Evolutionary conservation across 495 filamentous ascomycete species (phyloP).

Genomic region (Penicillium salamii): DNA sequence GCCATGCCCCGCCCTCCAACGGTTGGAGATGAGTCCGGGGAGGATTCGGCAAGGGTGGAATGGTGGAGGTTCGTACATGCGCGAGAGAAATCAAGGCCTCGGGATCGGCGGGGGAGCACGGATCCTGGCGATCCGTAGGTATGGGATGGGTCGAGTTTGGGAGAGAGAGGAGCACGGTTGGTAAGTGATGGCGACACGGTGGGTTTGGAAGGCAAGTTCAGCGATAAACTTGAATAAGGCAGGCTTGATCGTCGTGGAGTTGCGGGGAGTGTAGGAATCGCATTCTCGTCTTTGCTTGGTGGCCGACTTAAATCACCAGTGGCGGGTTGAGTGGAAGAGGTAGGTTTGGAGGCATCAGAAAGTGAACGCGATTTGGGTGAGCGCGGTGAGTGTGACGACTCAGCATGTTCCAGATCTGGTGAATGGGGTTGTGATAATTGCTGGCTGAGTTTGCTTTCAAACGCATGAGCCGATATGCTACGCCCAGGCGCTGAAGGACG

Average conservation of each 20-base stretch:
- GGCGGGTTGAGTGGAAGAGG: slow-evolving; percentile 21
- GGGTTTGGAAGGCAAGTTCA: slow-evolving; percentile 67
- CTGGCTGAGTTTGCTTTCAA: slow-evolving; percentile 44
- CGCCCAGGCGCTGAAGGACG: slow-evolving; percentile 24
- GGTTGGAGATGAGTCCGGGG: slow-evolving; percentile 93
- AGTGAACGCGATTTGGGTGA: slow-evolving; percentile 43
- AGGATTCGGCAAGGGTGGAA: slow-evolving; percentile 85
- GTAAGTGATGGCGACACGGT: slow-evolving; percentile 53
- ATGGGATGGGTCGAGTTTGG: slow-evolving; percentile 77
- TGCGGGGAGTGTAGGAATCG: slow-evolving; percentile 55
- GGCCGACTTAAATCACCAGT: slow-evolving; percentile 29
- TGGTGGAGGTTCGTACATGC: slow-evolving; percentile 95
- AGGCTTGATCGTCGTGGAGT: slow-evolving; percentile 65
- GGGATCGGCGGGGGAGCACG: slow-evolving; percentile 78
- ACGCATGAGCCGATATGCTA: slow-evolving; percentile 20
- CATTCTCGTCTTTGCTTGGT: slow-evolving; percentile 76
- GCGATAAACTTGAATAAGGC: slow-evolving; percentile 58
- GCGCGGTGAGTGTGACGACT: slow-evolving; percentile 6
- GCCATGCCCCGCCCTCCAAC: slow-evolving; percentile 74
- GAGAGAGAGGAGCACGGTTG: slow-evolving; percentile 72
- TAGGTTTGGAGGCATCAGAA: slow-evolving; percentile 42
- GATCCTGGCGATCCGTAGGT: slow-evolving; percentile 83
- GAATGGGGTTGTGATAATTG: slow-evolving; percentile 31
- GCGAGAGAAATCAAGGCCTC: slow-evolving; percentile 88
- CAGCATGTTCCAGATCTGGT: slow-evolving; percentile 18